Base-by-base conservation (phyloP, 2,329 filamentous ascomycete species). In the Phaeosphaeria sp. region DNA sequence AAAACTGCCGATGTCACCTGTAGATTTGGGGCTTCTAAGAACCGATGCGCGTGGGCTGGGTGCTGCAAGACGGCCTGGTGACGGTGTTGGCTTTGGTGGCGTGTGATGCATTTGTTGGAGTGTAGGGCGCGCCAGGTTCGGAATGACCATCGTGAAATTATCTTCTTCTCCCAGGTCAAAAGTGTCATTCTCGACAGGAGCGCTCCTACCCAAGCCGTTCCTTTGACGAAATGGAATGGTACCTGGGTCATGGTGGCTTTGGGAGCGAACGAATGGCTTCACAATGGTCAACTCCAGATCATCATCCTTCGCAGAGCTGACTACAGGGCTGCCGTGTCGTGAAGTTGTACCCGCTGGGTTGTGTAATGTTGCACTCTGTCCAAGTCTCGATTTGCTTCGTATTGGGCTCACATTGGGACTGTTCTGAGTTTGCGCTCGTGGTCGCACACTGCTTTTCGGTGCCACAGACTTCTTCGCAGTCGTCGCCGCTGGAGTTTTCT, bases 71-170 rank as follows among this genome's bases (percentile, higher is more conserved):
- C 68, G 69, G 25, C 62, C 62, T 30, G 68, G 55, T 21, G 69
- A 70, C 2, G 60, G 56, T 4, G 60, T 58, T 3, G 66, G 56
- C 55, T 77, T 77, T 17, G 73, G 72, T 43, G 74, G 74, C 22
- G 72, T 77, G 17, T 65, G 66, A 20, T 74, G 72, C 11, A 63
- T 62, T 13, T 64, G 58, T 56, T 75, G 73, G 23, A 63, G 49
- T 50, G 54, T 56, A n/a, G 73, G 74, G 22, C 67, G 69, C 21
- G 65, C 65, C 51, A 75, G 69, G 25, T 62, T 79, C 2, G 82
- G 82, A 44, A 84, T 67, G 7, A 84, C 80, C 78, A 84, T 82
- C 3, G 81, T 83, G 60, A 84, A 83, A 52, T 80, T 80, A 30
- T 82, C 81, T 17, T 82, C 80, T 23, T 80, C 80, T 15, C 70